Conservation (phyloP, 1,284 basidiomycete species). For the Ganoderma leucocontextum region DNA sequence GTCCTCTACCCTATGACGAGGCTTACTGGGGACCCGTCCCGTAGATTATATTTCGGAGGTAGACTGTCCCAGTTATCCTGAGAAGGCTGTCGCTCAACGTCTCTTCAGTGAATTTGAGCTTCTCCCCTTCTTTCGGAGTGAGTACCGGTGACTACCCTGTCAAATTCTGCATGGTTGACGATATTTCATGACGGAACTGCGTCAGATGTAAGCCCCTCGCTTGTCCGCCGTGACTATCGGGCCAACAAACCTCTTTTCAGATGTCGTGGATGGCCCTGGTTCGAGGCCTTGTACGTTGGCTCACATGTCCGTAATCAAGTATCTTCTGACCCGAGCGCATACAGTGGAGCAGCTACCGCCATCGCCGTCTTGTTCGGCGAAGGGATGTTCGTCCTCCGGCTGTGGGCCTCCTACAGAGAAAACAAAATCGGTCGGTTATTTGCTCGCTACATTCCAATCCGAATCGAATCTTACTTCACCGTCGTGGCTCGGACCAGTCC, state of each 20-base stretch:
- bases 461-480: not conserved
- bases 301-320: not conserved
- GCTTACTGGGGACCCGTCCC: not conserved
- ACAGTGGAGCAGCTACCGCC: slow-evolving; percentile 10
- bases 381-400: slow-evolving; percentile 16
- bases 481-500: not conserved
- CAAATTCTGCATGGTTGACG: not conserved
- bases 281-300: slow-evolving; percentile 17
- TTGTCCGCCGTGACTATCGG: not conserved
- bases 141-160: not conserved
- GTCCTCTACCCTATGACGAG: not conserved
- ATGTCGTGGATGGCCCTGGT: slow-evolving; percentile 19
- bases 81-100: not conserved
- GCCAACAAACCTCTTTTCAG: not conserved
- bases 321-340: not conserved
- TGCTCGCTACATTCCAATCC: no score
- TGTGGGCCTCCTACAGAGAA: slow-evolving; percentile 16
- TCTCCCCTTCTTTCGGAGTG: slow-evolving; percentile 3
- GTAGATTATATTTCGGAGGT: slow-evolving; percentile 2
- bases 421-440: slow-evolving; percentile 9
- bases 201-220: not conserved
- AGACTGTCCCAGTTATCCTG: not conserved
- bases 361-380: slow-evolving; percentile 15
- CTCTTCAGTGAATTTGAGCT: slow-evolving; percentile 9
- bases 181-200: not conserved